These are phyloP conservation scores for Aspergillus bertholletiae DNA, from an alignment of 495 filamentous ascomycete genomes.

Conservation along the genomic window DNA sequence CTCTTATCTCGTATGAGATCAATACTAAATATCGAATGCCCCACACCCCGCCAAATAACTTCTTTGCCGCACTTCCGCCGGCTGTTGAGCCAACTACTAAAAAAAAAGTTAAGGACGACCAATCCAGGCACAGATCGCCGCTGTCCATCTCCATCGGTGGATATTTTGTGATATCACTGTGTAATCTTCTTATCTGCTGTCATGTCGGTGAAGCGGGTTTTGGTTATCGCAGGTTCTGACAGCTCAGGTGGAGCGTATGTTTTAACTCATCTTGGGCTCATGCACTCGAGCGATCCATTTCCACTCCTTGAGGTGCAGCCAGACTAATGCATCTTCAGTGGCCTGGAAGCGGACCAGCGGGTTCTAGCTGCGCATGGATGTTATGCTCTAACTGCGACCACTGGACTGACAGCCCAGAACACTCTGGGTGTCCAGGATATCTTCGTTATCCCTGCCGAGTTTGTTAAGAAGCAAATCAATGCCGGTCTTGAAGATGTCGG, in stretches of 20 bases:
- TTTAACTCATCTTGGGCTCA: constrained; percentile 10
- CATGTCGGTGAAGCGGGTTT: constrained; percentile 52
- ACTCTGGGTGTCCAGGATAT: constrained; percentile 80
- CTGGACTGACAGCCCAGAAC: constrained; percentile 92
- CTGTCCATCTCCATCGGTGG: neutral
- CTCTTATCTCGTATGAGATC: constrained; percentile 4
- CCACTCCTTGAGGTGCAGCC: neutral
- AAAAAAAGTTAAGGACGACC: neutral
- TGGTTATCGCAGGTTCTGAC: constrained; percentile 84
- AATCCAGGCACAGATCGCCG: neutral
- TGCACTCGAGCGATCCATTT: neutral
- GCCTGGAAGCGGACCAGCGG: constrained; percentile 96
- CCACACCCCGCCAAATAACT: constrained; percentile 2
- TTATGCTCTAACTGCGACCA: constrained; percentile 96
- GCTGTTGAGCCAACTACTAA: neutral
- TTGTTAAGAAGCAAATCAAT: constrained; percentile 81
- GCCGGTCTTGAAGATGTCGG: constrained; percentile 79
- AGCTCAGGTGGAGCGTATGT: constrained; percentile 84
- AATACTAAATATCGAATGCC: neutral
- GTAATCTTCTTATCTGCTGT: neutral
- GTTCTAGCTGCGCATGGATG: constrained; percentile 86
- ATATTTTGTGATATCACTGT: neutral
- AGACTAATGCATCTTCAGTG: constrained; percentile 48
- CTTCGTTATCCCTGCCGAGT: constrained; percentile 71
- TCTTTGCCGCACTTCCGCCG: neutral